A percentile compares a stretch with the other conserved stretches of the same genome.
These are phyloP conservation scores for Simplicillium aogashimaense DNA, from an alignment of 2,329 filamentous ascomycete species.

Conservation along the genomic window DNA sequence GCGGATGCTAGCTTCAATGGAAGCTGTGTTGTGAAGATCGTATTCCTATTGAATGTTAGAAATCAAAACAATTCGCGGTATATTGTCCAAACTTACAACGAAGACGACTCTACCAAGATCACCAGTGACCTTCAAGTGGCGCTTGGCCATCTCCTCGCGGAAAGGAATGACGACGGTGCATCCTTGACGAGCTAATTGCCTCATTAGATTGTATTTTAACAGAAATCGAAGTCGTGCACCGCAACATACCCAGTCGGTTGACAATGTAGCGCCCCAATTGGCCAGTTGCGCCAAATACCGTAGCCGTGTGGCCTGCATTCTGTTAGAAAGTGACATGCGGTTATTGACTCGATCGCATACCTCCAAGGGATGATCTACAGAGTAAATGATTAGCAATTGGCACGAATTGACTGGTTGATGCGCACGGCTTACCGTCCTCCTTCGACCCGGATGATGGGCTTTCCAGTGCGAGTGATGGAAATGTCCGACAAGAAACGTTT, in stretches of 20 bases:
- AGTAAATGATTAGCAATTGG: constrained; percentile 7
- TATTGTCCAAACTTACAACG: constrained; percentile 43
- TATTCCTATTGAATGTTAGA: constrained; percentile 55
- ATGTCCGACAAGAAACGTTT: constrained; percentile 65
- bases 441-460: constrained; percentile 80
- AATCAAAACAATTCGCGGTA: no score
- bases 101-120: constrained; percentile 87
- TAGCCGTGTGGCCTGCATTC: constrained; percentile 75
- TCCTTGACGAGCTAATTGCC: constrained; percentile 66
- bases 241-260: constrained; percentile 65
- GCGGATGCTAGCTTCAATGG: constrained; percentile 91
- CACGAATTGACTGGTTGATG: constrained; percentile 14
- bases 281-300: constrained; percentile 94
- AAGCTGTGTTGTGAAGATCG: constrained; percentile 87
- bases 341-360: constrained; percentile 35
- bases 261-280: constrained; percentile 96
- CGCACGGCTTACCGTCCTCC: constrained; percentile 66
- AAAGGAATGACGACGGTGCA: constrained; percentile 89
- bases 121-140: constrained; percentile 91
- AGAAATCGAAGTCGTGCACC: background rate
- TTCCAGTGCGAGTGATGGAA: constrained; percentile 88
- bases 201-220: constrained; percentile 11
- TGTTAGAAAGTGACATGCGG: constrained; percentile 14
- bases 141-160: constrained; percentile 96
- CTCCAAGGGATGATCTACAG: constrained; percentile 74